Conservation (phyloP, 805 yeast genomes). For the Jamesozyma piceae region DNA sequence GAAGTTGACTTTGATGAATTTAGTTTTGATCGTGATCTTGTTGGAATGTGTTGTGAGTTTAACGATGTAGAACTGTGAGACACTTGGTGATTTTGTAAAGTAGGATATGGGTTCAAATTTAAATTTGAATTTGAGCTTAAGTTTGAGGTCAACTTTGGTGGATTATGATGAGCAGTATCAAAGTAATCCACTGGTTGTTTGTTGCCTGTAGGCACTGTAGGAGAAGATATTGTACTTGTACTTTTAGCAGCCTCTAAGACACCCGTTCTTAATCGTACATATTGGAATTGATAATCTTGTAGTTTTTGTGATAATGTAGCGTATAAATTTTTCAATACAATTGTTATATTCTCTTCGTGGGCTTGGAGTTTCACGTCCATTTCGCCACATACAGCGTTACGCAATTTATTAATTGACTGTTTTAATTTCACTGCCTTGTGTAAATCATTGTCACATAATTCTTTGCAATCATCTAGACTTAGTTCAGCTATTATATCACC, state of each 20-base stretch:
- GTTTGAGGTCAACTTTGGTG: background rate
- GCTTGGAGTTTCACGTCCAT: conserved; percentile 13
- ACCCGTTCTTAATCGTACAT: conserved; percentile 23
- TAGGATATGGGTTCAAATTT: background rate
- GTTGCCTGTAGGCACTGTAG: background rate
- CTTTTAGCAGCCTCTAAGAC: conserved; percentile 24
- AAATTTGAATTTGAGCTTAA: background rate
- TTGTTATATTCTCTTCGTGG: conserved; percentile 28
- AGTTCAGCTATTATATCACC: conserved; percentile 67
- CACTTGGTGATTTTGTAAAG: background rate
- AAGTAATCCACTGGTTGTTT: background rate
- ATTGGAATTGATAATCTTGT: conserved; percentile 28
- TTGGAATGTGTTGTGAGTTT: background rate
- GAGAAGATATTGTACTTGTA: conserved; percentile 1
- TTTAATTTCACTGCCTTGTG: conserved; percentile 53
- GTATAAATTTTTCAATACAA: conserved; percentile 21
- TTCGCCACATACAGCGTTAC: conserved; percentile 18
- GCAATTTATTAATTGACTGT: conserved; percentile 47
- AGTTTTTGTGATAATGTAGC: conserved; percentile 20
- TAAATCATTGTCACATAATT: conserved; percentile 52
- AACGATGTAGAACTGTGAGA: background rate
- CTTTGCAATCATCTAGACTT: conserved; percentile 60
- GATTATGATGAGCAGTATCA: background rate
- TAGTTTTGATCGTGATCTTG: background rate
- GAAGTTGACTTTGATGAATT: background rate